Evolutionary conservation across 306 rosid species (phyloP), one percentile per base, ranked within the genome.

Genomic region (Trifolium subterraneum): DNA sequence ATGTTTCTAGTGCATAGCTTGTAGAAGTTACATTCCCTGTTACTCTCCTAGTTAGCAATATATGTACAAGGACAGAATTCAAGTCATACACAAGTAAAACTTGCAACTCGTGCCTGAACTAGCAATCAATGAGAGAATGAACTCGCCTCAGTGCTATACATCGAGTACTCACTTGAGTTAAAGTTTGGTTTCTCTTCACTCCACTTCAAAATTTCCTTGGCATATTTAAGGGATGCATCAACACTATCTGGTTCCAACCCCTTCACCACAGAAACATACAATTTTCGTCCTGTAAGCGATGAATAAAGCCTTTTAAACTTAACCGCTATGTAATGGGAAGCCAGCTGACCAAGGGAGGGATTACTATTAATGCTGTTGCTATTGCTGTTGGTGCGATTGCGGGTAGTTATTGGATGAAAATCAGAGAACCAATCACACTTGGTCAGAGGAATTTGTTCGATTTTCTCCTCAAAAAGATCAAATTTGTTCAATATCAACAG

Each of bases 131-230:
- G 90, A 27, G 92, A 92, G 74, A 74, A 72, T 41, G 96, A 88
- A 80, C 96, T 92, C 31, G 86, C 98, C 73, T 95, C 98, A 0
- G 88, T 87, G 76, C 88, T 81, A 84, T 84, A 84, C 91, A 86
- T 74, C 3, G 97, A 95, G 87, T 86, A 79, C 74, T 95, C 99
- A 47, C 96, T 90, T 67, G 86, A 69, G 88, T 93, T 81, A 54
- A 92, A 95, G 86, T 92, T 88, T 44, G 82, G 87, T 73, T 86
- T 90, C 90, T 92, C 99, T 60, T 90, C 97, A 20, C 80, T 90
- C 99, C 99, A 95, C 83, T 88, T 92, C 79, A 86, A 78, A 86
- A 95, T 88, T 89, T 95, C 99, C 82, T 89, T 90, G 2, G 90
- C 89, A 73, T 95, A 92, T 86, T 87, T 95, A 48, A 95, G 99